phyloP scores from a whole-genome alignment of 2,329 filamentous ascomycete species.

The Diaporthe eres region DNA sequence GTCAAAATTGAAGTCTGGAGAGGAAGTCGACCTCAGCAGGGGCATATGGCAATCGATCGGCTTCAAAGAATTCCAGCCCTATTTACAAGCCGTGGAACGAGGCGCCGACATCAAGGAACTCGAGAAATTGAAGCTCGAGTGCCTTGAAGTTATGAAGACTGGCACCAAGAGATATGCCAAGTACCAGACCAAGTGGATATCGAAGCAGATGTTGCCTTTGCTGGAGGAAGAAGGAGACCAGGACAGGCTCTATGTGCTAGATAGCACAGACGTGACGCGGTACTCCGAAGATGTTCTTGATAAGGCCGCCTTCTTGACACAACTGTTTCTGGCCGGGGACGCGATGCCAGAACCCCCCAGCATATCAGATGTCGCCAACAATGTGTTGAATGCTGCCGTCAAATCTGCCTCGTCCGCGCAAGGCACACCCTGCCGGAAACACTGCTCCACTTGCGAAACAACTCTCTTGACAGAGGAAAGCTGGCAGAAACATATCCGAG shows the following conservation, averaged over 20 bases:
- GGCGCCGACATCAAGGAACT: conserved; percentile 56
- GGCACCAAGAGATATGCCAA: conserved; percentile 91
- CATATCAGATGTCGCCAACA: conserved; percentile 63
- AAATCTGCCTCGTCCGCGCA: conserved; percentile 67
- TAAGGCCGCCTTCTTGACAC: conserved; percentile 74
- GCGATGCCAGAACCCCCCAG: conserved; percentile 65
- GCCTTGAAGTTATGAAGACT: conserved; percentile 82
- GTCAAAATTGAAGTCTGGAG: conserved; percentile 57
- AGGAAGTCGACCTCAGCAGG: conserved; percentile 76
- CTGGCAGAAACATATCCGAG: conserved; percentile 60
- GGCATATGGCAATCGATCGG: conserved; percentile 98
- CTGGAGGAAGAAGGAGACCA: conserved; percentile 69
- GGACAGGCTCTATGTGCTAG: conserved; percentile 80
- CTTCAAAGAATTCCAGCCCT: conserved; percentile 89
- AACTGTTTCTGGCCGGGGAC: conserved; percentile 72
- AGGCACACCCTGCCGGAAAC: conserved; percentile 68
- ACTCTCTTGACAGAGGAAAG: conserved; percentile 69
- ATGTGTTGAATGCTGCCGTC: conserved; percentile 67
- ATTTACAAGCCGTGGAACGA: conserved; percentile 66
- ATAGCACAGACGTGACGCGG: conserved; percentile 77
- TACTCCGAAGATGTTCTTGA: conserved; percentile 76
- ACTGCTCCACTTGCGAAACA: conserved; percentile 81
- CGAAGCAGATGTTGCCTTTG: conserved; percentile 82
- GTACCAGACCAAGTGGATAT: conserved; percentile 89
- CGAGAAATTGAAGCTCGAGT: conserved; percentile 67